These are phyloP conservation scores for Mitragyna speciosa DNA, from an alignment of 257 asterid species.

Conservation along the genomic window DNA sequence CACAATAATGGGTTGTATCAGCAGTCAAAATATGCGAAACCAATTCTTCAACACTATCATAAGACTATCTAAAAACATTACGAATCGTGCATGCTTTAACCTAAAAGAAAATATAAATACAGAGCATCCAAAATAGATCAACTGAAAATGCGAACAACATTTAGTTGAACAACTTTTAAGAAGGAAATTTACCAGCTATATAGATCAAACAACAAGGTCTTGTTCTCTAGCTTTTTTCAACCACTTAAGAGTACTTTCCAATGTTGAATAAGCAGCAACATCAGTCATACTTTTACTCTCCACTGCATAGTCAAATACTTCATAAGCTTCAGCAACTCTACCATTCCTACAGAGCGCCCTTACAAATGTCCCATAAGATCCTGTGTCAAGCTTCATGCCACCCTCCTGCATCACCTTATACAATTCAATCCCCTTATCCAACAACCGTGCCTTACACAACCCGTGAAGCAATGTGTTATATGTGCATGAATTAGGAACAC, in stretches of 20 bases:
- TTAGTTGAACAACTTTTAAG: neutral
- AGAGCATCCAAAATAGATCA: neutral
- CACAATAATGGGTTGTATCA: too few species aligned
- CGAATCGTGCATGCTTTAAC: too few species aligned
- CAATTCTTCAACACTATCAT: too few species aligned
- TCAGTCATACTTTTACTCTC: conserved; percentile 89
- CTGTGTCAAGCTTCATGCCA: conserved; percentile 63
- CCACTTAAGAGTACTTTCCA: conserved; percentile 85
- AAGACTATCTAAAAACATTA: too few species aligned
- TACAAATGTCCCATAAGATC: conserved; percentile 71
- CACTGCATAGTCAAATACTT: conserved; percentile 79
- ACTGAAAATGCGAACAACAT: conserved; percentile 4
- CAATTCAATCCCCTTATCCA: conserved; percentile 70
- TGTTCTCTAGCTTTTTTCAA: conserved; percentile 77
- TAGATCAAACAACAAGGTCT: conserved; percentile 55
- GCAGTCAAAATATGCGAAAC: too few species aligned
- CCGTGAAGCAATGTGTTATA: conserved; percentile 88
- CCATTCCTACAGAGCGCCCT: conserved; percentile 76
- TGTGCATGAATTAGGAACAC: conserved; percentile 76
- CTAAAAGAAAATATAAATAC: too few species aligned
- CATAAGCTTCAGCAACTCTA: conserved; percentile 85
- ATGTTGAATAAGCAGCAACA: conserved; percentile 71
- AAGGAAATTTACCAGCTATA: conserved; percentile 21
- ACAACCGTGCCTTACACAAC: conserved; percentile 67
- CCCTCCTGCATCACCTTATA: conserved; percentile 67